Evolutionary conservation across 352 stramenopile genomes (phyloP).

Genomic region (Globisporangium viniferum): DNA sequence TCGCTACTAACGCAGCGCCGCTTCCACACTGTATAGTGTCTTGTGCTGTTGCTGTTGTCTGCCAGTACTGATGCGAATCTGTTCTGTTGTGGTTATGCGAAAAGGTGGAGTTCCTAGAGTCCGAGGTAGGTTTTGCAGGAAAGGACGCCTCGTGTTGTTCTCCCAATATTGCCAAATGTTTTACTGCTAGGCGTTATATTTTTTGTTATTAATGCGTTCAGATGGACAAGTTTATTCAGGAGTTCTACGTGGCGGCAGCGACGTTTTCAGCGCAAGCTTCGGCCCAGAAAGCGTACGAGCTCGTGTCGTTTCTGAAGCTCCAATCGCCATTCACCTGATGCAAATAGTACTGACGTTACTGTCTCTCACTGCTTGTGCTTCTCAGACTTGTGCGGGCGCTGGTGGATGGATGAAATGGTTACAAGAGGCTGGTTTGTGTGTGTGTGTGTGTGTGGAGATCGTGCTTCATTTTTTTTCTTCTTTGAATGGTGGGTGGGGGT

Average conservation of each 20-base stretch:
- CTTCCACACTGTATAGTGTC: background rate
- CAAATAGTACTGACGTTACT: background rate
- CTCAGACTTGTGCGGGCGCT: constrained; percentile 6
- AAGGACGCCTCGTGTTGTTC: background rate
- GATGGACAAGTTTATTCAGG: constrained; percentile 57
- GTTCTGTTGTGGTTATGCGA: background rate
- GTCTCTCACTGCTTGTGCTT: background rate
- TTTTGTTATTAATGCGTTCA: constrained; percentile 6
- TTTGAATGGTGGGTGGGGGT: background rate
- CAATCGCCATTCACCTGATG: too few relatives aligned
- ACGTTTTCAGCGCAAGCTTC: constrained; percentile 39
- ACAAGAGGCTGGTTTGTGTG: background rate
- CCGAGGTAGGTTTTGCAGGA: constrained; percentile 10
- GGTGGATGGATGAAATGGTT: background rate
- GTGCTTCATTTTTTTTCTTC: background rate
- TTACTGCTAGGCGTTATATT: too few relatives aligned
- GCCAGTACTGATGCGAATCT: background rate
- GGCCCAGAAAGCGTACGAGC: constrained; percentile 40
- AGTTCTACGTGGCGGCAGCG: constrained; percentile 59
- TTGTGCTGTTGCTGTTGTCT: background rate
- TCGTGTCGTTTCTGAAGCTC: background rate
- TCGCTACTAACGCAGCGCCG: background rate
- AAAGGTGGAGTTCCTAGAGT: constrained; percentile 23
- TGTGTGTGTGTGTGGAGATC: background rate
- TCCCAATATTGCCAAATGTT: background rate